Conservation (phyloP, 352 stramenopile species). For the Pythium aphanidermatum region DNA sequence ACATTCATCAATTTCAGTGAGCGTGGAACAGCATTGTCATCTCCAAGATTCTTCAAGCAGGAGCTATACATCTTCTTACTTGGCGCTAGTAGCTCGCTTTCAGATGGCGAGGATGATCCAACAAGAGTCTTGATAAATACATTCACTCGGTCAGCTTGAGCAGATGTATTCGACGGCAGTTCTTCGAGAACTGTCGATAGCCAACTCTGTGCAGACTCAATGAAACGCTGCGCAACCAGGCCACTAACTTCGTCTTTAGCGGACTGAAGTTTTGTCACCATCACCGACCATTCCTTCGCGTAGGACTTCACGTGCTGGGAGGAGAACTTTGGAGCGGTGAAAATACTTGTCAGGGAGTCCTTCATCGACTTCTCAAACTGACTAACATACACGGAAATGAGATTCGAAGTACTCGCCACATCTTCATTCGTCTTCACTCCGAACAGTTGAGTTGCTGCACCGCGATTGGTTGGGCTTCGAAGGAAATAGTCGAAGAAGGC, state of each 20-base stretch:
- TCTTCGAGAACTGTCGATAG: slow-evolving; percentile 12
- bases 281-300: slow-evolving; percentile 35
- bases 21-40: not conserved
- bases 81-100: not conserved
- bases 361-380: slow-evolving; percentile 65
- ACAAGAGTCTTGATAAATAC: slow-evolving; percentile 10
- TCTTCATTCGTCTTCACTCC: slow-evolving; percentile 1
- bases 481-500: slow-evolving; percentile 67
- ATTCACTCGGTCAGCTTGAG: slow-evolving; percentile 5
- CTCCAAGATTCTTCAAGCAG: slow-evolving; percentile 10
- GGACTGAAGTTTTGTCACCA: slow-evolving; percentile 21
- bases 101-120: not conserved
- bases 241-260: slow-evolving; percentile 7
- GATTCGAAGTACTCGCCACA: slow-evolving; percentile 5
- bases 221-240: slow-evolving; percentile 9
- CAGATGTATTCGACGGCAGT: slow-evolving; percentile 1
- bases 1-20: slow-evolving; percentile 41
- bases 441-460: slow-evolving; percentile 26
- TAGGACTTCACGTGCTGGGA: slow-evolving; percentile 30
- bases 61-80: slow-evolving; percentile 14
- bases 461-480: slow-evolving; percentile 24
- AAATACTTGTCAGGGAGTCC: slow-evolving; percentile 29
- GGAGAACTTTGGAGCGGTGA: slow-evolving; percentile 34
- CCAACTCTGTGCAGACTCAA: slow-evolving; percentile 5
- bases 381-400: slow-evolving; percentile 33